phyloP scores from a whole-genome alignment of 768 basidiomycete species.

The Termitomyces sp. region DNA sequence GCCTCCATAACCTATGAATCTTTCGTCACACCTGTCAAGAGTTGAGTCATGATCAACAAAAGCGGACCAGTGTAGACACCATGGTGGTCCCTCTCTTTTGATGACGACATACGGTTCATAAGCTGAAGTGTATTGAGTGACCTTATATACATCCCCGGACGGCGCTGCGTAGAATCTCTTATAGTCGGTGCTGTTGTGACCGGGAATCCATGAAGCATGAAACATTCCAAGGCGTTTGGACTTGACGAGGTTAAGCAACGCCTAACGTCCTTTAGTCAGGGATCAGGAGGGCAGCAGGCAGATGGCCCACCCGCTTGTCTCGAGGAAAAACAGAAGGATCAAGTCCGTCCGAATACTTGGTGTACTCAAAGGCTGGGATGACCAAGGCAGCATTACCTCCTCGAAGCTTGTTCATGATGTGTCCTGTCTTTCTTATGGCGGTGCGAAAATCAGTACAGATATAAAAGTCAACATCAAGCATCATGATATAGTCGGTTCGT shows the following conservation, averaged over 20 bases:
- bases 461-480: conserved; percentile 89
- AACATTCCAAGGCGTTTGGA: conserved; percentile 64
- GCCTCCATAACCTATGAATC: conserved; percentile 86
- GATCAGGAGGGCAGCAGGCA: background rate
- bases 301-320: conserved; percentile 54
- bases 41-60: background rate
- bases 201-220: conserved; percentile 70
- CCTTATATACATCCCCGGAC: conserved; percentile 69
- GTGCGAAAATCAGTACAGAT: conserved; percentile 76
- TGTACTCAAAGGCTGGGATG: conserved; percentile 82
- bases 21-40: conserved; percentile 76
- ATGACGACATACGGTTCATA: conserved; percentile 90
- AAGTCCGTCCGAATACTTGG: conserved; percentile 56
- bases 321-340: conserved; percentile 57
- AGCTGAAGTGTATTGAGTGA: conserved; percentile 71
- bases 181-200: conserved; percentile 83
- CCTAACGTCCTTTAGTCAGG: conserved; percentile 23
- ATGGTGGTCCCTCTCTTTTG: conserved; percentile 69
- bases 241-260: conserved; percentile 54
- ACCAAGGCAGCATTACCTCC: conserved; percentile 70
- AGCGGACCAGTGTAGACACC: conserved; percentile 36
- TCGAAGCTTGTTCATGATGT: conserved; percentile 41
- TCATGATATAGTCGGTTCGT: conserved; percentile 80
- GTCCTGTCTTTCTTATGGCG: conserved; percentile 41
- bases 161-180: conserved; percentile 54